phyloP scores from a whole-genome alignment of 192 early-diverging fungal genomes.

The Dimargaris cristalligena region DNA sequence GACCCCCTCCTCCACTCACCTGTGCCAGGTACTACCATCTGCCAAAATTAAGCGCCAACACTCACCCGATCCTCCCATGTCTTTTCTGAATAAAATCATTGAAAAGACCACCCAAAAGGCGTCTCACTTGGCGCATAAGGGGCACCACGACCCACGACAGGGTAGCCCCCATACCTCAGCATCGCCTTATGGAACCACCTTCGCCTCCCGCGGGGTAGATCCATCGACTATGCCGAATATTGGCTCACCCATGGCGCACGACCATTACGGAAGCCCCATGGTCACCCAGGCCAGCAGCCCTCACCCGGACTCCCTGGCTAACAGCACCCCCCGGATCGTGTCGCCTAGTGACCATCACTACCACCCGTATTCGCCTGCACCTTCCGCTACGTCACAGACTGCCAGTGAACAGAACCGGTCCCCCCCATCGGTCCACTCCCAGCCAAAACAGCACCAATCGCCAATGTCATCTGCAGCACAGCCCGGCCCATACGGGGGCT shows the following conservation, averaged over 20 bases:
- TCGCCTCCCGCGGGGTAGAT: no score
- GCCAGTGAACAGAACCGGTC: not conserved
- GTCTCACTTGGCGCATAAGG: conserved; percentile 11
- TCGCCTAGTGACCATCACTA: not conserved
- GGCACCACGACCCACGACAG: conserved; percentile 13
- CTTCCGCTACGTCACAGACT: not conserved
- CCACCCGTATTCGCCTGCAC: not conserved
- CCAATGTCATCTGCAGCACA: no score
- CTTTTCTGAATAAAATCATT: conserved; percentile 34
- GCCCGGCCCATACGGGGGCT: no score
- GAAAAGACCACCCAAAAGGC: conserved; percentile 24
- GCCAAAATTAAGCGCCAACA: not conserved
- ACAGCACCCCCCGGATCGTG: not conserved
- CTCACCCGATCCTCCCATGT: conserved; percentile 15
- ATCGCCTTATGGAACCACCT: no score
- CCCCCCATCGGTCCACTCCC: no score
- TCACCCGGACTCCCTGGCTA: not conserved
- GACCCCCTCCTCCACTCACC: no score
- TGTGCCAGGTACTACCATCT: no score
- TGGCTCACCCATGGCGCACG: not conserved
- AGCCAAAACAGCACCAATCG: no score
- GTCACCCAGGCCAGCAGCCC: not conserved
- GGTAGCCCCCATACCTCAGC: conserved; percentile 8
- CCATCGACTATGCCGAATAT: no score
- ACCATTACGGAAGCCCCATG: not conserved